These are phyloP conservation scores for Fusarium papillatum DNA, from an alignment of 2,329 filamentous ascomycete species.

Conservation along the genomic window DNA sequence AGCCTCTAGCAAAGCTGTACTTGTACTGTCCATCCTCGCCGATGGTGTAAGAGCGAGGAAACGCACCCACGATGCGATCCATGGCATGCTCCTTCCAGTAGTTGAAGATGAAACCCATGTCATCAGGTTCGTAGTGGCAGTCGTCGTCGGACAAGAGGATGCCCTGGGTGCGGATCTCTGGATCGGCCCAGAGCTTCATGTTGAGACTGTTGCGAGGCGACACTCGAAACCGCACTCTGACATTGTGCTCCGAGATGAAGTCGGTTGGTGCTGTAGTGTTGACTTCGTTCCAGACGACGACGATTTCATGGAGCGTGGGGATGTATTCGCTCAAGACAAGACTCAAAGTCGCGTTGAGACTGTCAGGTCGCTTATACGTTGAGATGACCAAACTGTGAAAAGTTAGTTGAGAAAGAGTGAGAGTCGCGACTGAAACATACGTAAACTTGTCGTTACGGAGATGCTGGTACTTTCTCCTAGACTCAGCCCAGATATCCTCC, in stretches of 20 bases:
- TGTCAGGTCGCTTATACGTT: slow-evolving; percentile 49
- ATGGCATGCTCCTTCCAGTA: slow-evolving; percentile 51
- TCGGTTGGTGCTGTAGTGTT: slow-evolving; percentile 42
- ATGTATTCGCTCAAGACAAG: slow-evolving; percentile 43
- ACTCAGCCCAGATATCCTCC: slow-evolving; percentile 10
- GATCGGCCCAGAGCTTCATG: slow-evolving; percentile 51
- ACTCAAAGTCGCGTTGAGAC: slow-evolving; percentile 47
- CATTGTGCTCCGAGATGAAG: slow-evolving; percentile 43
- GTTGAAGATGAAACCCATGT: slow-evolving; percentile 55
- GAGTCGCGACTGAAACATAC: slow-evolving; percentile 27
- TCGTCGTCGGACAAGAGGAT: slow-evolving; percentile 55
- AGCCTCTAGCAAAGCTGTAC: slow-evolving; percentile 46
- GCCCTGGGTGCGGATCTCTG: slow-evolving; percentile 49
- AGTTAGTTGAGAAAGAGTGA: background rate
- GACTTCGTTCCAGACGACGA: slow-evolving; percentile 53
- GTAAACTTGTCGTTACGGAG: slow-evolving; percentile 48
- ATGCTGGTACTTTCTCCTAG: slow-evolving; percentile 34
- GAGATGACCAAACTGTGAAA: slow-evolving; percentile 48
- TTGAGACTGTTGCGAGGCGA: slow-evolving; percentile 51
- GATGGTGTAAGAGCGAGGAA: slow-evolving; percentile 47
- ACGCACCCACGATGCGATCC: slow-evolving; percentile 49
- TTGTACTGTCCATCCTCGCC: slow-evolving; percentile 39
- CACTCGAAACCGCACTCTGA: slow-evolving; percentile 48
- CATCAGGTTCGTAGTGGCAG: slow-evolving; percentile 51
- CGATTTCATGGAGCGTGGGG: slow-evolving; percentile 51